Evolutionary conservation across 805 yeast species (phyloP).

Genomic region (Maudiozyma saulgeensis): DNA sequence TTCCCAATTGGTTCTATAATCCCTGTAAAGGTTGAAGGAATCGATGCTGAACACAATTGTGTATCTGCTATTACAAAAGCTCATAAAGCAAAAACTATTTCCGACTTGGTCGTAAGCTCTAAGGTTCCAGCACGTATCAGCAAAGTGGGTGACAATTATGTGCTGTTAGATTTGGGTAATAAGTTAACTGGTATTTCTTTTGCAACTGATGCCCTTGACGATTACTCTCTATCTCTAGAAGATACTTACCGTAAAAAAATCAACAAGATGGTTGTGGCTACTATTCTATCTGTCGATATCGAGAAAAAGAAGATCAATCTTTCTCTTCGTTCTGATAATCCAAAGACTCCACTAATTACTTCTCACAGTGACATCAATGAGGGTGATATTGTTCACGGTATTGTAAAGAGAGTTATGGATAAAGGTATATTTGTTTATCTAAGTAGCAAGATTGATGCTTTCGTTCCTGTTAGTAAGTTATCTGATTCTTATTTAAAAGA

Average conservation of each 20-base stretch:
- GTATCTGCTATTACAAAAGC: constrained; percentile 43
- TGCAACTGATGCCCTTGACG: constrained; percentile 69
- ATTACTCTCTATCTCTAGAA: constrained; percentile 46
- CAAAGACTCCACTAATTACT: constrained; percentile 42
- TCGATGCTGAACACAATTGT: constrained; percentile 46
- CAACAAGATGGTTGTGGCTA: constrained; percentile 50
- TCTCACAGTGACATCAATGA: constrained; percentile 45
- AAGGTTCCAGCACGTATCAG: constrained; percentile 53
- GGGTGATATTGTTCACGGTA: constrained; percentile 76
- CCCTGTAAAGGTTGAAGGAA: constrained; percentile 42
- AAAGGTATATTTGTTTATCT: constrained; percentile 71
- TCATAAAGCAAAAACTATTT: constrained; percentile 31
- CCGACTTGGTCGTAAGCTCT: constrained; percentile 45
- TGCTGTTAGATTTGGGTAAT: constrained; percentile 61
- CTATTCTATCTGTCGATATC: constrained; percentile 33
- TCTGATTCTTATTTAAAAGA: constrained; percentile 77
- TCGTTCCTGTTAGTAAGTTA: constrained; percentile 71
- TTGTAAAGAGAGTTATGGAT: constrained; percentile 62
- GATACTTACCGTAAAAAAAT: constrained; percentile 34
- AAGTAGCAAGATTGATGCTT: constrained; percentile 62
- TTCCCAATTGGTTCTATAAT: constrained; percentile 70
- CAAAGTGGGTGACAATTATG: constrained; percentile 48
- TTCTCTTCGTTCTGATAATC: constrained; percentile 45
- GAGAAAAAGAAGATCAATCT: constrained; percentile 47
- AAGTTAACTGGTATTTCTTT: constrained; percentile 47